Evolutionary conservation across 192 early-diverging fungal genomes (phyloP).

Genomic region (Neocallimastix lanati): DNA sequence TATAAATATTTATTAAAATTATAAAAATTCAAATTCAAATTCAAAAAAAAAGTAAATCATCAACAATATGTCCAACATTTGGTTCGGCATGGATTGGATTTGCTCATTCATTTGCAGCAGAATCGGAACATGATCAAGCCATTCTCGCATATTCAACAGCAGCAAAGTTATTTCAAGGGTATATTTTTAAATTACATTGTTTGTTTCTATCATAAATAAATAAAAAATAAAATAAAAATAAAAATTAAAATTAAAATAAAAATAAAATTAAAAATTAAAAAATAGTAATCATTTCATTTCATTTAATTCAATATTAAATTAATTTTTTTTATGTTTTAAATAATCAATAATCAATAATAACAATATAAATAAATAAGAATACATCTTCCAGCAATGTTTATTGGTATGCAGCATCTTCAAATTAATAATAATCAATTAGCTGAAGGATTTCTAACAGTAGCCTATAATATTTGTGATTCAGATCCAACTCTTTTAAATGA

Average conservation of each 20-base stretch:
- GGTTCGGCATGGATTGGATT: constrained; percentile 61
- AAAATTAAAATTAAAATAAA: not conserved
- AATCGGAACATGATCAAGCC: constrained; percentile 58
- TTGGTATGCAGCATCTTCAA: constrained; percentile 60
- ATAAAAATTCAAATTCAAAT: no score
- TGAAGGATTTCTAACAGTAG: constrained; percentile 32
- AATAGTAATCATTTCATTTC: no score
- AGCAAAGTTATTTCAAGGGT: constrained; percentile 46
- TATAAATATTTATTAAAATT: no score
- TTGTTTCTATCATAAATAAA: no score
- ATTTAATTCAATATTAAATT: no score
- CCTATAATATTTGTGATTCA: constrained; percentile 23
- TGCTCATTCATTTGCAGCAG: constrained; percentile 57
- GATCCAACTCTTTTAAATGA: constrained; percentile 61
- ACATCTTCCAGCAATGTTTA: constrained; percentile 48
- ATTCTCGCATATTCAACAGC: constrained; percentile 54
- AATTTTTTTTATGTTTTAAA: no score
- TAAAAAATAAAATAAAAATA: not conserved
- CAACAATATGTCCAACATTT: constrained; percentile 36
- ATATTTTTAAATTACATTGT: no score
- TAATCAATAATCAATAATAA: no score
- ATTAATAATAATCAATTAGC: constrained; percentile 34
- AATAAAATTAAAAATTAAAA: not conserved
- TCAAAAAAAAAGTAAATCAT: constrained; percentile 37
- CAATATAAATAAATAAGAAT: constrained; percentile 18